Base-by-base conservation (phyloP, 495 filamentous ascomycete species). In the Aspergillus asperescens region DNA sequence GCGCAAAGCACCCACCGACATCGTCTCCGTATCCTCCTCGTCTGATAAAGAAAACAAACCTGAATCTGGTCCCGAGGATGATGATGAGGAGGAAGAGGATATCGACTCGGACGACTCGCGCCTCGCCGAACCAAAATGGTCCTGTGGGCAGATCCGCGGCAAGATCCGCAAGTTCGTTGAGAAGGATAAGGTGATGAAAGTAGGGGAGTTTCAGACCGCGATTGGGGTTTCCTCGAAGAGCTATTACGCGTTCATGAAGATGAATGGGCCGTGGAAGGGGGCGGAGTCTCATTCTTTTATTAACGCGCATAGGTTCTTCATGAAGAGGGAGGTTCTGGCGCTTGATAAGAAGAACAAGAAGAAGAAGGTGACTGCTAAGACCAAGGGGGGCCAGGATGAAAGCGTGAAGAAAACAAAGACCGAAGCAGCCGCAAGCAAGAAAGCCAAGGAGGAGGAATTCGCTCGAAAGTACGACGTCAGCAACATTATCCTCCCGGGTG, bases 81-180 rank as follows among this genome's bases (percentile, higher is more conserved):
- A n/a, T n/a, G n/a, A n/a, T n/a, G n/a, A n/a, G 13, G 5, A 10
- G 13, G 8, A 2, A 10, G 29, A 31, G 13, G 44, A 48, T n/a
- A 49, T 49, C n/a, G 45, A 55, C 39, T 8, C 18, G 1, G 48
- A 48, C 15, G 54, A 51, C 31, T 15, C 31, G 0, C 40, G 47
- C 25, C 48, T 51, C 8, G 34, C 46, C 6, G 18, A 23, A 6
- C 28, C 24, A 7, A 28, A 23, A n/a, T 57, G 54, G 52, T 27
- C 16, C 39, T 57, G 55, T 22, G 29, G 35, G 29, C 43, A 50
- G 24, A 32, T 56, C 24, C 52, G 57, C 2, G 19, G 10, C 24
- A 47, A 53, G 20, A 60, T 60, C 27, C 29, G 37, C 10, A 42
- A 20, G 6, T 49, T 60, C n/a, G 32, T 60, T 12, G 48, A 48